Evolutionary conservation across 2,329 filamentous ascomycete genomes (phyloP).

Genomic region (Penicillium hesseltinei): DNA sequence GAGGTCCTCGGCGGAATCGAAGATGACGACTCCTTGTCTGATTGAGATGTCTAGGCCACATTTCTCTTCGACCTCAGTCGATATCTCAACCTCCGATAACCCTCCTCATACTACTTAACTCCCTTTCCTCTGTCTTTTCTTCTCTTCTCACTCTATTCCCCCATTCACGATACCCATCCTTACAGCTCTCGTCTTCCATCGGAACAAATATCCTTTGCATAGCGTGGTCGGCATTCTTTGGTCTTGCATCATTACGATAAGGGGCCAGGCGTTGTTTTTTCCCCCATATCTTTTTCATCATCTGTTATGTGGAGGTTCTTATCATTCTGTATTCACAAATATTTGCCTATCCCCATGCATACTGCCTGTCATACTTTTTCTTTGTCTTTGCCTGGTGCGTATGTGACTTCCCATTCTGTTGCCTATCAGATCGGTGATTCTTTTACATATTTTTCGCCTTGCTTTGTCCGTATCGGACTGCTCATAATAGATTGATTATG

Average conservation of each 20-base stretch:
- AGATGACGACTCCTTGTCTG: slow-evolving; percentile 36
- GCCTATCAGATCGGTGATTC: slow-evolving; percentile 1
- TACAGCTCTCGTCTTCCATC: slow-evolving; percentile 29
- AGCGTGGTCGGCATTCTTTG: slow-evolving; percentile 39
- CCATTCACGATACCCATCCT: slow-evolving; percentile 41
- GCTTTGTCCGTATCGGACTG: slow-evolving; percentile 4
- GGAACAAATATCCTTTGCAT: slow-evolving; percentile 37
- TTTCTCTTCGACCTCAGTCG: not conserved
- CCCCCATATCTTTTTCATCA: slow-evolving; percentile 21
- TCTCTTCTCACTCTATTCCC: slow-evolving; percentile 19
- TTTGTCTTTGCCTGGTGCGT: slow-evolving; percentile 8
- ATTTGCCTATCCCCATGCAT: slow-evolving; percentile 5
- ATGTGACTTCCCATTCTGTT: slow-evolving; percentile 13
- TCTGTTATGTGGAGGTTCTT: slow-evolving; percentile 10
- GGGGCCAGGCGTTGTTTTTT: slow-evolving; percentile 33
- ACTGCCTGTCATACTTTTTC: slow-evolving; percentile 9
- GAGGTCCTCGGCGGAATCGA: slow-evolving; percentile 34
- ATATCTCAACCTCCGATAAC: not conserved
- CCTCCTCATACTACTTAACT: slow-evolving; percentile 5
- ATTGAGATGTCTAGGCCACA: slow-evolving; percentile 1
- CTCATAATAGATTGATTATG: slow-evolving; percentile 11
- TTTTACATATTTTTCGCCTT: slow-evolving; percentile 5
- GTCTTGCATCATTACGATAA: slow-evolving; percentile 35
- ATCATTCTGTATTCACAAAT: slow-evolving; percentile 9
- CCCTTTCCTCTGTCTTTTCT: slow-evolving; percentile 14